A percentile compares a stretch with the other conserved stretches of the same genome.
These are phyloP conservation scores for Solanum lycopersicoides DNA, from an alignment of 257 asterid species.

Conservation along the genomic window DNA sequence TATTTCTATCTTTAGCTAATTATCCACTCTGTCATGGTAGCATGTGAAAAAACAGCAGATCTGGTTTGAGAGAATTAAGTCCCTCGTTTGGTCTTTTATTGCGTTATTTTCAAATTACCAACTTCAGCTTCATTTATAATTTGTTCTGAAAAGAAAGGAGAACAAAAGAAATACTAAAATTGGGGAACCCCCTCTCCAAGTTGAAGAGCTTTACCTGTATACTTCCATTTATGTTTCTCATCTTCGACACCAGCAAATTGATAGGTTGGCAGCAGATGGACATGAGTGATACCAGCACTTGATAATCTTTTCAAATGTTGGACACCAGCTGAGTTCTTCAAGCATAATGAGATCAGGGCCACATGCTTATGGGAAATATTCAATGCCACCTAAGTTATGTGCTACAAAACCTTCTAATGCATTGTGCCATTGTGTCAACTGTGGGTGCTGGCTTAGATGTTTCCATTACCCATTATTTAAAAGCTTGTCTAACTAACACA, in stretches of 20 bases:
- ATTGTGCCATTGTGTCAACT: not conserved
- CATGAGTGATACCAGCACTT: conserved; percentile 74
- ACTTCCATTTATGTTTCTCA: conserved; percentile 67
- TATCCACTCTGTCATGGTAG: not conserved
- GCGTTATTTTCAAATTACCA: not conserved
- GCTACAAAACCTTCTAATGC: not conserved
- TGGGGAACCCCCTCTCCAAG: not conserved
- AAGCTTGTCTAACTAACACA: not conserved
- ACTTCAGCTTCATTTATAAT: not conserved
- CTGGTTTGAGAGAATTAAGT: not conserved
- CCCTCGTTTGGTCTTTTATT: not conserved
- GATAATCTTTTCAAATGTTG: conserved; percentile 70
- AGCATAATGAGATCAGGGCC: not conserved
- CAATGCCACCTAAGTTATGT: not conserved
- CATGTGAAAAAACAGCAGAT: not conserved
- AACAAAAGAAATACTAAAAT: not conserved
- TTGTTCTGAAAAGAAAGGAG: not conserved
- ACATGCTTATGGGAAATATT: not conserved
- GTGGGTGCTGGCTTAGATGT: not conserved
- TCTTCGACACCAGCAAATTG: conserved; percentile 92
- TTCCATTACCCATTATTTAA: not conserved
- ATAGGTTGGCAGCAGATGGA: conserved; percentile 86
- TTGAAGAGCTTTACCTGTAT: conserved; percentile 36
- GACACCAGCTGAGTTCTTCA: conserved; percentile 87
- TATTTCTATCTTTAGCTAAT: not conserved